Evolutionary conservation across 352 stramenopile genomes (phyloP), one percentile per base, ranked within the genome.

Genomic region (Phytophthora aleatoria): DNA sequence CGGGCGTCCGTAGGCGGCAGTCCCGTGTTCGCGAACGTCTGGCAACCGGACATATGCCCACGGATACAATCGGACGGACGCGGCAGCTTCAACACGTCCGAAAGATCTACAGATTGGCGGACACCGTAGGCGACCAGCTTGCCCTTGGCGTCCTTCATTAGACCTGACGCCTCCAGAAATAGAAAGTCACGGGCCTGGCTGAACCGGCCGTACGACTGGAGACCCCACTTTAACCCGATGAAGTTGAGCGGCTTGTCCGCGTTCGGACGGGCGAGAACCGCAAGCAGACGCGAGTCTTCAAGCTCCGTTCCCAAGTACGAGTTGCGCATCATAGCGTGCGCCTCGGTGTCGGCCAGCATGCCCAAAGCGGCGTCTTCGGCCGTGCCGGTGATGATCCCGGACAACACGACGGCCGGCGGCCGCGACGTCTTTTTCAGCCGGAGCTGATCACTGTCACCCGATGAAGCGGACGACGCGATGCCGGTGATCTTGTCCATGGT

Each of bases 161-260:
- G 51, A 33, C 77, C 77, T 26, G 62, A 76, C 1, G 69, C 64
- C 57, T 86, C 77, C 15, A 86, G 33, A 44, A 77, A 82, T 41
- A 86, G 52, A 45, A 75, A 83, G 65, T 86, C 77, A 1, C 77
- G 77, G 4, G 64, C 35, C 12, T 76, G 61, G 27, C 61, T 67
- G 39, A 85, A 81, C 27, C 68, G 62, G 13, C 72, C 72, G 42
- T 81, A 74, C 6, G 63, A 58, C 27, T 76, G 69, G 4, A 57
- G 52, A 5, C 65, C 65, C 77, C 77, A 87, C 47, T 87, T 87
- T 24, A 87, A 49, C 26, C 64, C 67, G 13, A 81, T 52, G 52
- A 76, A 87, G 13, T 64, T 64, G 50, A 83, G 79, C 15, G 77
- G 77, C 26, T 83, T 69, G 12, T 73, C 51, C 5, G 50, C 42